Evolutionary conservation across 345 rosid genomes (phyloP), one percentile per base, ranked within the genome.

Genomic region (Carallia pectinifolia): DNA sequence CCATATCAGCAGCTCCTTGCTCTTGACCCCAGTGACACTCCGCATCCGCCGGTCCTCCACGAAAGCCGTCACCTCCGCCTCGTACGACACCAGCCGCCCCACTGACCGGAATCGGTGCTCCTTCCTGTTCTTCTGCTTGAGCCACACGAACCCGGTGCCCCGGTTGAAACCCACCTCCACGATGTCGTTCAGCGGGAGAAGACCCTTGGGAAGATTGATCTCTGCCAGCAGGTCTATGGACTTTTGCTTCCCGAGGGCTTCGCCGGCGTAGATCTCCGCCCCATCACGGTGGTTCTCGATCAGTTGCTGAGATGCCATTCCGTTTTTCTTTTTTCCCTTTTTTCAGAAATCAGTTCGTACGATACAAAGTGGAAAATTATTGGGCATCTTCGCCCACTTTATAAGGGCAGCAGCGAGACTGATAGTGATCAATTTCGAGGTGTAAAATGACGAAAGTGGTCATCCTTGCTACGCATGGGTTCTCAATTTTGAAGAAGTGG

Each of bases 1-100:
- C 96, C 92, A 90, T 50, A 87, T 23, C 37, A 90, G 18, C 19
- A 86, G 16, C 84, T 88, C 90, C 75, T 78, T 88, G 66, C 86
- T 85, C 59, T 86, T 88, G 4, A 88, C 80, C 0, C 96, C 96
- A 0, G 82, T 83, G 0, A 86, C 63, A 33, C 58, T 38, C 61
- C 83, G 77, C 87, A 90, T 80, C 75, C 82, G 73, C 36, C 79
- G 79, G 0, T 87, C 76, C 74, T 85, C 90, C 1, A 88, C 74
- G 40, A 83, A 83, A 27, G 83, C 83, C 9, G 90, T 79, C 6
- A 90, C 74, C 53, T 86, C 89, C 0, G 78, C 71, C 3, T 84
- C 96, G 33, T 88, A 88, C 17, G 83, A 76, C 8, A 83, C 86
- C 44, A 72, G 76, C 13, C 70, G 34, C 10, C 85, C 86, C 4